Evolutionary conservation across 2,329 filamentous ascomycete species (phyloP), one percentile per base, ranked within the genome.

Genomic region (Sporothrix dimorphospora): DNA sequence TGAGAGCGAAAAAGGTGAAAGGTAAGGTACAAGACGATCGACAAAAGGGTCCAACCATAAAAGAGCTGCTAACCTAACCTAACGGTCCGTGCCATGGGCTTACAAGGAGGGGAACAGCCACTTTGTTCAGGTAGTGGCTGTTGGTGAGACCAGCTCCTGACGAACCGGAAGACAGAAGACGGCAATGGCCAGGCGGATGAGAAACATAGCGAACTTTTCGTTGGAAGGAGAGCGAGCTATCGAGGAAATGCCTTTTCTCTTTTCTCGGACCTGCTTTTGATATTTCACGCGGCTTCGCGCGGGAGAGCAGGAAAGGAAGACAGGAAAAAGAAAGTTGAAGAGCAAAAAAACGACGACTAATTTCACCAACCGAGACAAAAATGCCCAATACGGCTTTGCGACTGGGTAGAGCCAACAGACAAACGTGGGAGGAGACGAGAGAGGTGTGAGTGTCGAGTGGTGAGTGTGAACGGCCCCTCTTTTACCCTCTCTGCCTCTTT

Each of bases 61-160:
- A n/a, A 8, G 47, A 49, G 47, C 47, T 47, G n/a, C 6, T 19
- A 2, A 14, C 21, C 38, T 24, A 65, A 45, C 38, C 30, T 19
- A 45, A 65, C 59, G 59, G 59, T 65, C 59, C 59, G 59, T 65
- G 59, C 38, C 59, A 65, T 65, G 59, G 59, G 59, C 38, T 65
- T 16, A 65, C 59, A 65, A 45, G 38, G 59, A 65, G 59, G 38
- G 59, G 21, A 16, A 45, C 59, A 38, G 55, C 42, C 12, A 5
- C 42, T 47, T 47, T 47, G 42, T 3, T 34, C 30, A 34, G 30
- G 14, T 53, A 53, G 49, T 27, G 57, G 34, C 38, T 12, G 9
- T 63, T 42, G n/a, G 59, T 45, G 59, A 65, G 38, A 65, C 59
- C 30, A 19, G 38, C 1, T 12, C 3, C 21, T 45, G 59, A 65